These are phyloP conservation scores for Nephelium lappaceum DNA, from an alignment of 345 rosid genomes.

Conservation along the genomic window DNA sequence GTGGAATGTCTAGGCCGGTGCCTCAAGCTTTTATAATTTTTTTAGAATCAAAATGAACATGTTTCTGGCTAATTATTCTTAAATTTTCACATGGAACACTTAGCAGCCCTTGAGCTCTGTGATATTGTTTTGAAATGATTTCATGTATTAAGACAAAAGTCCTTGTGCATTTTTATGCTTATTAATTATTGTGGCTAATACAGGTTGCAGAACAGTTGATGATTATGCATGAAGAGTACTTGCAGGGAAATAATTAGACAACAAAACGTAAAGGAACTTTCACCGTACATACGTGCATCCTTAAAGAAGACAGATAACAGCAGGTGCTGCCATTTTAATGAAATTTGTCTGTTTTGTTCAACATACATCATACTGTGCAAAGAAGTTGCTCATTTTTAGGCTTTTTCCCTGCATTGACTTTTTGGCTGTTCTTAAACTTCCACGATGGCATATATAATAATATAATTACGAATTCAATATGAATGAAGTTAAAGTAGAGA, in stretches of 20 bases:
- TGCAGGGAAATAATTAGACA: slow-evolving; percentile 26
- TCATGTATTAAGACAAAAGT: neutral
- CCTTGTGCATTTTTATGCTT: neutral
- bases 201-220: slow-evolving; percentile 63
- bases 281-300: neutral
- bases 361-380: neutral
- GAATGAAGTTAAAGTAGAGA: no score
- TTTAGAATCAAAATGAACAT: neutral
- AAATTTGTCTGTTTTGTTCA: neutral
- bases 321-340: neutral
- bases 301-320: neutral
- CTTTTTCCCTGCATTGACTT: neutral
- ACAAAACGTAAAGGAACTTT: neutral
- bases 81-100: neutral
- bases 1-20: neutral
- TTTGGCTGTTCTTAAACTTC: neutral
- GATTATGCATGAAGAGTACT: slow-evolving; percentile 48
- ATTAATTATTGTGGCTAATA: neutral
- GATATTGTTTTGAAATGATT: neutral
- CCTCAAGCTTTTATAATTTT: slow-evolving; percentile 4
- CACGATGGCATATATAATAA: no score
- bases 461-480: no score
- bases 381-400: neutral
- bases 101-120: neutral
- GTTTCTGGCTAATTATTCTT: neutral